Base-by-base conservation (phyloP, 305 asterid species). In the Plantago coronopus region DNA sequence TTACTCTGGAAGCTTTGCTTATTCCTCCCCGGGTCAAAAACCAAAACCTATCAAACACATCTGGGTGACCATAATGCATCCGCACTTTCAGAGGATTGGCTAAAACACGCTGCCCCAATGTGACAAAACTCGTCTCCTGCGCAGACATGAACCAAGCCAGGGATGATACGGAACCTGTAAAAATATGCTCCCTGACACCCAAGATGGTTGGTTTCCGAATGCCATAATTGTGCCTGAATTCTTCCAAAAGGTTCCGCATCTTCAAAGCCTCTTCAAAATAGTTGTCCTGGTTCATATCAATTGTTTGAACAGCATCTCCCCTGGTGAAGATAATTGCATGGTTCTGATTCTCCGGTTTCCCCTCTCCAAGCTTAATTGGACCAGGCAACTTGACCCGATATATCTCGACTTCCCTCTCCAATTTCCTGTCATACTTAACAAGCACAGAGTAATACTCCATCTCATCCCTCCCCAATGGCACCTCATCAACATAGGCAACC, bases 121-220 rank as follows among this genome's bases (percentile, higher is more conserved):
- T 83, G 65, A 83, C 89, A 58, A 83, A 83, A 74, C 89, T 83
- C 65, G 64, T 79, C 69, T 82, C 89, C 76, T 82, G 89, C 45
- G 86, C 82, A 18, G 89, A 82, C 89, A 82, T 82, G 67, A 83
- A 83, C 89, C 89, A 83, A 48, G 89, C 89, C 58, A 83, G 84
- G 42, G 89, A 83, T 29, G 89, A 83, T 31, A 83, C 89, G 16
- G 84, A 77, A 53, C 89, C 89, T 16, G 89, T 83, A 57, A 83
- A 82, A 45, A 83, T 78, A 65, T 83, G 86, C 62, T 83, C 89
- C 58, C 89, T 76, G 34, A 83, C 89, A 20, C 89, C 89, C 71
- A 83, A 75, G 55, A 83, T 83, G 13, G 83, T 75, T 17, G 89
- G 89, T 72, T 79, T 79, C 69, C 89, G 75, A 44, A 80, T 75